Base-by-base conservation (phyloP, 768 basidiomycete genomes). In the Sarcodon aspratus region DNA sequence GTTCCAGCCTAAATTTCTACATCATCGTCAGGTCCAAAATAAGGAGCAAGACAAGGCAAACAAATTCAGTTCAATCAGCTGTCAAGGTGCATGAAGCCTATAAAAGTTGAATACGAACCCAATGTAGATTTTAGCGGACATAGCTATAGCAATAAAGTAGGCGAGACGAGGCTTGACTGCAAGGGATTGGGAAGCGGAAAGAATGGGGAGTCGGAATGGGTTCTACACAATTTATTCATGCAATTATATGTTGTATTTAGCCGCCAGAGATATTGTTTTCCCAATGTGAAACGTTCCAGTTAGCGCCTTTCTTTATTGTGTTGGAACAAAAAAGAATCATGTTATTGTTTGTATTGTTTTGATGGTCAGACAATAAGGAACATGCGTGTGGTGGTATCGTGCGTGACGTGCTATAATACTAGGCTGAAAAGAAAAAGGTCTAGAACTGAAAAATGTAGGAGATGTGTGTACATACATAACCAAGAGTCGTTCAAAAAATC, bases 1-100 rank as follows among this genome's bases (percentile, higher is more conserved):
- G 74, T 85, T 86, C 88, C 88, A 91, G 78, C 85, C 89, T 76
- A 90, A 75, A 80, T 90, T 90, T 75, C 88, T 90, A 82, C 70
- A 63, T 67, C 67, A 62, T 68, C 21, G 5, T 27, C 21, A 27
- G 5, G 21, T 27, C 21, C 21, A 27, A 27, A 27, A 27, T 3
- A 27, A 27, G 5, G 21, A 5, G 21, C 21, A 27, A 27, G 21
- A 27, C 21, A 27, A 27, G 3, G 21, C 21, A 27, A 27, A 27
- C 5, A 27, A 27, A 27, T 27, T 5, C 21, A 27, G 21, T 27
- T 27, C 21, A 27, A 27, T 27, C 21, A 27, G 21, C 21, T 27
- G 21, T 27, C 21, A 27, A 27, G 21, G 21, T 27, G 21, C 21
- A 27, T 27, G 21, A 27, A 27, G 2, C 3, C 21, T 5, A 27